A percentile compares a stretch with the other conserved stretches of the same genome.
These are phyloP conservation scores for Alternaria brassicicola DNA, from an alignment of 2,329 filamentous ascomycete genomes.

Conservation along the genomic window DNA sequence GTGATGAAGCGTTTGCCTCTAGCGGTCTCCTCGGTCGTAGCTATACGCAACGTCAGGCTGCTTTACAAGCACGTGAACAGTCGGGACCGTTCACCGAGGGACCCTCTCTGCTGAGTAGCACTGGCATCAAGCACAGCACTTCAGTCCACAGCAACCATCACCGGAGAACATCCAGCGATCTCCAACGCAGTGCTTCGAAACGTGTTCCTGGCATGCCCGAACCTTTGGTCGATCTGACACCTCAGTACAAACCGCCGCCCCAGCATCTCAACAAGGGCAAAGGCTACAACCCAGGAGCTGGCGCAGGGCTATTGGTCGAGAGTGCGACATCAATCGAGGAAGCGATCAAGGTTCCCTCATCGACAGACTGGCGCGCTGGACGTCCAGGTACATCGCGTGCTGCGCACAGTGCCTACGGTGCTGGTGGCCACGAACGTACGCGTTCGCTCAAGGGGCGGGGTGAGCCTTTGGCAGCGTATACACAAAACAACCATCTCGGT, in stretches of 20 bases:
- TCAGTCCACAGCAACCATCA: constrained; percentile 44
- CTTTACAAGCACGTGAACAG: constrained; percentile 48
- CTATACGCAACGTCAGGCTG: constrained; percentile 56
- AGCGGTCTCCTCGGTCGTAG: constrained; percentile 57
- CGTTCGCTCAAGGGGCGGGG: constrained; percentile 44
- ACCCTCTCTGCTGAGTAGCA: constrained; percentile 61
- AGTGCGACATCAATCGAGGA: constrained; percentile 54
- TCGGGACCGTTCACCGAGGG: constrained; percentile 61
- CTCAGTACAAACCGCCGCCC: constrained; percentile 68
- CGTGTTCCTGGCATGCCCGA: constrained; percentile 54
- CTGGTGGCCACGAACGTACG: constrained; percentile 40
- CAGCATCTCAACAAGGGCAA: constrained; percentile 63
- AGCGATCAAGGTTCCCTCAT: constrained; percentile 51
- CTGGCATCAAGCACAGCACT: constrained; percentile 37
- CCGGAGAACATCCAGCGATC: constrained; percentile 43
- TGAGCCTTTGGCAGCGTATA: constrained; percentile 42
- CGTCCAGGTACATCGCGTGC: constrained; percentile 35
- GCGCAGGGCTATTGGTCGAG: constrained; percentile 53
- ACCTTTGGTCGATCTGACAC: constrained; percentile 72
- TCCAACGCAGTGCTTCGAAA: constrained; percentile 56
- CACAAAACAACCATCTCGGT: constrained; percentile 41
- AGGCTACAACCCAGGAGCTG: constrained; percentile 51
- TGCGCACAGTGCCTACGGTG: constrained; percentile 36
- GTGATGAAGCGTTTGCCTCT: constrained; percentile 53
- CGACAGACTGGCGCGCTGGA: constrained; percentile 53